Evolutionary conservation across 805 yeast genomes (phyloP).

Genomic region (Lipomyces kockii): DNA sequence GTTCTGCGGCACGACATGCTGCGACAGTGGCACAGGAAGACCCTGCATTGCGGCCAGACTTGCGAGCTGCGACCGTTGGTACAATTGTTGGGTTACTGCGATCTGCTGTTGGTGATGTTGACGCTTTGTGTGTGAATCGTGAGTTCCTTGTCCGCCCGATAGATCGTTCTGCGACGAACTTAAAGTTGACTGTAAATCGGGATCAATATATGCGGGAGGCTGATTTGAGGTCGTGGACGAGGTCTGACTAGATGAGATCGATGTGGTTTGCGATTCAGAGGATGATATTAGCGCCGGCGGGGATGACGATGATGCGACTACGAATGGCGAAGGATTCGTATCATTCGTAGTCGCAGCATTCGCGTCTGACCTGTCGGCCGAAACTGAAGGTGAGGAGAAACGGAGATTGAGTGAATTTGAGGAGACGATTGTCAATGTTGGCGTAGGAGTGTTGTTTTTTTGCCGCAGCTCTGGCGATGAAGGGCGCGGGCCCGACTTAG

Average conservation of each 20-base stretch:
- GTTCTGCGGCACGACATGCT: slow-evolving; percentile 5
- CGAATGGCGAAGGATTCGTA: not conserved
- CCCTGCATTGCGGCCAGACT: not conserved
- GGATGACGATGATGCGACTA: not conserved
- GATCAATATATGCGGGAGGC: not conserved
- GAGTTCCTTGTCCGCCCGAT: not conserved
- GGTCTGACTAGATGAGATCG: slow-evolving; percentile 2
- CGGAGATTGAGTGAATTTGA: not conserved
- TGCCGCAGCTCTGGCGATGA: not conserved
- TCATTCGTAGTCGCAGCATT: not conserved
- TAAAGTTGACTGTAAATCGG: not conserved
- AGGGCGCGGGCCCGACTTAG: not conserved
- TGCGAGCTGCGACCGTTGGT: not conserved
- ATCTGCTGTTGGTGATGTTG: not conserved
- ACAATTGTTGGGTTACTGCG: not conserved
- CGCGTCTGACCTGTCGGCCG: not conserved
- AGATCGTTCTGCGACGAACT: not conserved
- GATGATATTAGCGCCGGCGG: not conserved
- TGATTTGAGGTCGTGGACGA: slow-evolving; percentile 3
- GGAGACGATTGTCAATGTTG: not conserved
- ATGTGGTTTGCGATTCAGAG: not conserved
- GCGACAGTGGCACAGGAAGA: not conserved
- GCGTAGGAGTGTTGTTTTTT: not conserved
- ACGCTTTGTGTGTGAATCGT: not conserved
- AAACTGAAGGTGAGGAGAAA: not conserved